A percentile compares a stretch with the other conserved stretches of the same genome.
These are phyloP conservation scores for Candida yuanshanica DNA, from an alignment of 805 yeast genomes.

Conservation along the genomic window DNA sequence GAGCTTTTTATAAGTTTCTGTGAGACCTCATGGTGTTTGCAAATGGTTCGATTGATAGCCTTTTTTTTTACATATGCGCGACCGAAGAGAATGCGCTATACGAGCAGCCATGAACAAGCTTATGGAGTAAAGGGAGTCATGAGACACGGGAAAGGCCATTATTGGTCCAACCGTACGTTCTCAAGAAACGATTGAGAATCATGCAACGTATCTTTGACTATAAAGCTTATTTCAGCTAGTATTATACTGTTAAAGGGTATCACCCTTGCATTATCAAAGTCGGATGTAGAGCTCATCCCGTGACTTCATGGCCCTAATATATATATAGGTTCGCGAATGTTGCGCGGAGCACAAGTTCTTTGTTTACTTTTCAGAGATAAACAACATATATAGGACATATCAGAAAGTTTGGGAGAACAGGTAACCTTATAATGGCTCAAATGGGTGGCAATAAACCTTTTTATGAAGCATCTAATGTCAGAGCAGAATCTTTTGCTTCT, in stretches of 20 bases:
- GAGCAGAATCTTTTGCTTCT: constrained; percentile 13
- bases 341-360: neutral
- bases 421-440: neutral
- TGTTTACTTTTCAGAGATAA: neutral
- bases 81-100: neutral
- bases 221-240: no score
- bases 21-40: neutral
- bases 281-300: no score
- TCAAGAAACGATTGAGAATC: no score
- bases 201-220: no score
- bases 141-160: neutral
- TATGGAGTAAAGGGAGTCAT: neutral
- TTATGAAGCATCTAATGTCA: constrained; percentile 3
- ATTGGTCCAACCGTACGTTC: no score
- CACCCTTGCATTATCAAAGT: no score
- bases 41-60: neutral
- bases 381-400: no score
- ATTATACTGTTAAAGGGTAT: no score
- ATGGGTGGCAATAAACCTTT: neutral
- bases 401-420: no score
- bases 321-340: neutral
- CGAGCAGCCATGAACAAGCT: neutral
- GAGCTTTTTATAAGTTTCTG: neutral
- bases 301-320: no score
- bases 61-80: neutral